phyloP scores from a whole-genome alignment of 1,284 basidiomycete species.

The Ganoderma sinense region DNA sequence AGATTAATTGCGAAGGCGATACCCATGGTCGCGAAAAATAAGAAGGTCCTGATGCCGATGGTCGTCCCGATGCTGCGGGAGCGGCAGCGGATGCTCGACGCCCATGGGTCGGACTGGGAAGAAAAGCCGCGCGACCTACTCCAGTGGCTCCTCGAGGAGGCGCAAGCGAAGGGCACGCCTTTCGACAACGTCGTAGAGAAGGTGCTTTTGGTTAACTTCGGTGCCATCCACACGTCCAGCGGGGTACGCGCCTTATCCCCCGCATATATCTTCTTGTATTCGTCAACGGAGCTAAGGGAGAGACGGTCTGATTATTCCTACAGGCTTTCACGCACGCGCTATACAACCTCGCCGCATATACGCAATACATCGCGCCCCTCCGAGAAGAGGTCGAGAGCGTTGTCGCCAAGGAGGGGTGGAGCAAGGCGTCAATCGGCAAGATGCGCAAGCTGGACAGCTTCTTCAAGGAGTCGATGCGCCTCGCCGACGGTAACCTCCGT shows the following conservation, averaged over 20 bases:
- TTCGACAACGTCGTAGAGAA: conserved; percentile 30
- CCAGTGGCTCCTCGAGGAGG: conserved; percentile 36
- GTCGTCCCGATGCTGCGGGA: conserved; percentile 47
- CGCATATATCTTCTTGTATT: too few relatives aligned
- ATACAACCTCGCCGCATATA: conserved; percentile 34
- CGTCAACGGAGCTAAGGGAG: too few relatives aligned
- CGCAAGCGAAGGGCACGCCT: conserved; percentile 23
- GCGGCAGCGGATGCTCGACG: conserved; percentile 43
- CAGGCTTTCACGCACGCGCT: conserved; percentile 38
- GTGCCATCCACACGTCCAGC: conserved; percentile 34
- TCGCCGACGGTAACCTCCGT: conserved; percentile 25
- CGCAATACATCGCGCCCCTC: conserved; percentile 32
- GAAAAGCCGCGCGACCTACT: conserved; percentile 44
- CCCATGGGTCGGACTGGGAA: conserved; percentile 46
- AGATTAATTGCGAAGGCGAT: conserved; percentile 21
- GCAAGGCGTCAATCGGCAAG: conserved; percentile 32
- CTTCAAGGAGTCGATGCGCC: conserved; percentile 34
- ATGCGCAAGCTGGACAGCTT: conserved; percentile 39
- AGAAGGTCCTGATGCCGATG: conserved; percentile 23
- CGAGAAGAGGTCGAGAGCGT: conserved; percentile 34
- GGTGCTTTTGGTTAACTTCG: conserved; percentile 33
- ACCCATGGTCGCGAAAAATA: conserved; percentile 26
- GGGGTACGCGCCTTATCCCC: conserved; percentile 20
- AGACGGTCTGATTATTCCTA: too few relatives aligned
- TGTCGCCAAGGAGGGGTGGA: conserved; percentile 30